Base-by-base conservation (phyloP, 1,139 yeast genomes). In the Yamadazyma sp. region DNA sequence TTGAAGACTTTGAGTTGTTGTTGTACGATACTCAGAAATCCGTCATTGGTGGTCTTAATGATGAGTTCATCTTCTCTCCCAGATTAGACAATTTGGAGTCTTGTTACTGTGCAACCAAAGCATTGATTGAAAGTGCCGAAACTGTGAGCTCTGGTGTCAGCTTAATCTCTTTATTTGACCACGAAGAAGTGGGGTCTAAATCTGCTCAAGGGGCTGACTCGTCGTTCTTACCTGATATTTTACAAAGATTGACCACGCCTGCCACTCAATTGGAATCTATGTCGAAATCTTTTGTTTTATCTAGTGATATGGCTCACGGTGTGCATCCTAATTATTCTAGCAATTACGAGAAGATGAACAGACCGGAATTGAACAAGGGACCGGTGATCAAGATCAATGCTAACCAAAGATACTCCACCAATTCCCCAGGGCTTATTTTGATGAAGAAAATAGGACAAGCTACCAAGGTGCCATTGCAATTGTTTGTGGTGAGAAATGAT, bases 121-220 rank as follows among this genome's bases (percentile, higher is more conserved):
- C 87, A 3, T 67, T 92, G 35, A 63, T 86, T 32, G 78, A 77
- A 43, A 72, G 94, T 2, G 41, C 67, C 4, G 64, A 64, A 26
- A 44, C 53, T 2, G 58, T 83, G 0, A 44, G 58, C 1, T 14
- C 40, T 14, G 83, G 86, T 29, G 80, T 88, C 32, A 81, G 84
- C 52, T 57, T 89, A 57, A 73, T 88, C 36, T 82, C 95, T 0
- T 70, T 89, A 45, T 90, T 90, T 60, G 97, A 90, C 61, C 97
- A 92, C 61, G 98, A 92, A 62, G 98, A 90, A 62, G 77, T 92
- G 51, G 98, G 98, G 0, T 88, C 96, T 4, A 71, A 80, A 9
- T 85, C 96, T 25, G 96, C 96, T 9, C 97, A 92, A 61, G 98
- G 98, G 45, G 98, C 98, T 1, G 92, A 87, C 54, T 89, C 97